Evolutionary conservation across 768 basidiomycete species (phyloP), one percentile per base, ranked within the genome.

Genomic region (Rhizopogon vulgaris): DNA sequence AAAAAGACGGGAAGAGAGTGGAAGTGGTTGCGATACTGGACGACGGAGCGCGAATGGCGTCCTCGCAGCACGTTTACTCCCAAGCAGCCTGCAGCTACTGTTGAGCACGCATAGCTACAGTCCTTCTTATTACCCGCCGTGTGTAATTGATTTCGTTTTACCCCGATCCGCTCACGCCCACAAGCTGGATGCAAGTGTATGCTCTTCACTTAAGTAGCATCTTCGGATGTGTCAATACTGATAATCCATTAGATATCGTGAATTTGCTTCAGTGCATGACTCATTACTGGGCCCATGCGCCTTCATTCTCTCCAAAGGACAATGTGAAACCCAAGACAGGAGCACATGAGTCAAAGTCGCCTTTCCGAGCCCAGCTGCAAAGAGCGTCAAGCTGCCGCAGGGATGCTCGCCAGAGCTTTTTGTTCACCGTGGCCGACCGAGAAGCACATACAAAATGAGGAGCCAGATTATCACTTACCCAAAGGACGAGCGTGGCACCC

Each of bases 381-480:
- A 30, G 52, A 57, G 5, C 32, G 30, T 9, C 27, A 60, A 40
- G 60, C 56, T 15, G 63, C 71, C 0, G 52, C 64, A 17, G 66
- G 72, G 38, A 61, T 66, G 7, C 64, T 71, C 43, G 73, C 71
- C 12, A 58, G 59, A 17, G 72, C 73, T 7, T 75, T 72, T 64
- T 43, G 58, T 75, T 9, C 68, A 69, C 43, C 65, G 41, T 73
- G 71, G 72, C 73, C 75, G 7, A 60, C 68, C 22, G 68, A 69
- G 25, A 72, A 71, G 53, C 58, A 64, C 37, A 38, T 67, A 17
- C 58, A 68, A 17, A 62, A 63, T 18, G 51, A 60, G 40, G 62
- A 63, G 32, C 1, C 67, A n/a, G 71, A 32, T 67, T 70, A 9
- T 75, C n/a, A 74, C 56, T 64, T 69, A 39, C 58, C 27, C 60